Base-by-base conservation (phyloP, 148 eudicot genomes). In the Heliamphora exappendiculata region DNA sequence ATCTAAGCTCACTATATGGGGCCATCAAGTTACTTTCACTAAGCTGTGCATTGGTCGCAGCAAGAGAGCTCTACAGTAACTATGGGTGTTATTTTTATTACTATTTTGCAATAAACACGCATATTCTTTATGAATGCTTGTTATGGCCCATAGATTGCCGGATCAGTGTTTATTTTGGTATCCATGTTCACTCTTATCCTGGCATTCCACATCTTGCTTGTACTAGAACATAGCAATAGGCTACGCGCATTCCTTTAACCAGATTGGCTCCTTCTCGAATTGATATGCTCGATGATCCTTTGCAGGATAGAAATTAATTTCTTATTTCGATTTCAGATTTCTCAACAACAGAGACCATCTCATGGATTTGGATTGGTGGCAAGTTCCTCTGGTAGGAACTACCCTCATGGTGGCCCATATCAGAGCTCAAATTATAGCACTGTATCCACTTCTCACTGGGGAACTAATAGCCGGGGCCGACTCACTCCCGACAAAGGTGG, bases 341-440 rank as follows among this genome's bases (percentile, higher is more conserved):
- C 85, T 65, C 96, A 82, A 68, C 91, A 85, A 63, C 95, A 88
- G 81, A 85, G 90, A 79, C 83, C 93, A 75, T 88, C 66, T 82
- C 86, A 88, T 76, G 97, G 95, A 66, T 84, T 81, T 82, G 97
- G 98, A 68, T 66, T 83, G 64, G 79, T 80, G 55, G 74, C 92
- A 37, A 87, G 84, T 66, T 79, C 82, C 78, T 84, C 82, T 31
- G 68, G 88, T 62, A 86, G 90, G 66, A 88, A 81, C 59, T 88
- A 86, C 76, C 83, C 84, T 53, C 87, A 82, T 64, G 87, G 81
- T 77, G 84, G 89, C 73, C 79, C 89, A 63, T 87, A 78, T 81
- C 97, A 86, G 70, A 79, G 71, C 74, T 77, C 83, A 65, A 88
- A 82, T 51, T 92, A 73, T 76, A 82, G 79, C 71, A 67, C 79